Evolutionary conservation across 2,329 filamentous ascomycete genomes (phyloP).

Genomic region (Pseudogymnoascus sp.): DNA sequence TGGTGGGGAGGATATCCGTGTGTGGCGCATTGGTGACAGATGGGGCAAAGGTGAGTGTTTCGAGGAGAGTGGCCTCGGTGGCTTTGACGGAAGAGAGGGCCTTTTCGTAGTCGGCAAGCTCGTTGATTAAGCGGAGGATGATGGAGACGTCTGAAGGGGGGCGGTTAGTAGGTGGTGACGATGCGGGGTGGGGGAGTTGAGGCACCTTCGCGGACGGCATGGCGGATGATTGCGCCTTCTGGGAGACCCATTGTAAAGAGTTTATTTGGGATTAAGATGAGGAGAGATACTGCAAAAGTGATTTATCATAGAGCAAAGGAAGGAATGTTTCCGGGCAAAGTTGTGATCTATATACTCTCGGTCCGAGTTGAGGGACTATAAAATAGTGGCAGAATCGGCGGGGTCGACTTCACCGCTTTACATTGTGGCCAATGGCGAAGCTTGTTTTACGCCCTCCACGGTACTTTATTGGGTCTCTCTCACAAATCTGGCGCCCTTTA

Average conservation of each 20-base stretch:
- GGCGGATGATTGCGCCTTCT: conserved; percentile 37
- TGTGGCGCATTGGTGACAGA: conserved; percentile 37
- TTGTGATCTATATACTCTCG: not conserved
- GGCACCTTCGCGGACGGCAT: conserved; percentile 54
- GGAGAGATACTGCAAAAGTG: too few species aligned
- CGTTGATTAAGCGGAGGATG: conserved; percentile 77
- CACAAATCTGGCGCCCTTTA: not conserved
- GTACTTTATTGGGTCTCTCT: not conserved
- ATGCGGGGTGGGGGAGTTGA: not conserved
- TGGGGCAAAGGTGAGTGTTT: conserved; percentile 71
- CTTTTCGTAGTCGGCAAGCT: conserved; percentile 83
- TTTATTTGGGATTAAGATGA: not conserved
- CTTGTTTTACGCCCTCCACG: not conserved
- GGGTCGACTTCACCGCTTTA: not conserved
- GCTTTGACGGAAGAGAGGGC: conserved; percentile 68
- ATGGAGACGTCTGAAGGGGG: conserved; percentile 62
- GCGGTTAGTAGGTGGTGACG: conserved; percentile 9
- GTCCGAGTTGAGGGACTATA: not conserved
- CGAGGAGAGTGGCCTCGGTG: conserved; percentile 63
- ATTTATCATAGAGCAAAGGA: not conserved
- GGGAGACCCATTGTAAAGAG: conserved; percentile 1
- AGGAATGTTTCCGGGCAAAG: not conserved
- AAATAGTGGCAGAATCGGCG: conserved; percentile 7
- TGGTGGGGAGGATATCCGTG: conserved; percentile 45
- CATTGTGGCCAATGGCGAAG: not conserved